Conservation (phyloP, 2,329 filamentous ascomycete genomes). For the Aspergillus amoenus region DNA sequence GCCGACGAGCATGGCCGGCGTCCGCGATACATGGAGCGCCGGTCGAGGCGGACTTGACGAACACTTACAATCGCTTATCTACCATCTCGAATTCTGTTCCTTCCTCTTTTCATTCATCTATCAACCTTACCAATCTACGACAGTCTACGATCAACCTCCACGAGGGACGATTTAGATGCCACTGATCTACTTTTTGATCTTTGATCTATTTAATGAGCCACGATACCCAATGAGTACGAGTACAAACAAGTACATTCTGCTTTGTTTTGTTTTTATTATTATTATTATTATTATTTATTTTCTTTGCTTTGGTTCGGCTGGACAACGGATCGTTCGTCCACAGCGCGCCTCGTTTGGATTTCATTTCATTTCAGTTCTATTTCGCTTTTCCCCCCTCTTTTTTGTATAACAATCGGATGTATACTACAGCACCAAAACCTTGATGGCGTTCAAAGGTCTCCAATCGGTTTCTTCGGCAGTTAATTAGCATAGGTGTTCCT, state of each 20-base stretch:
- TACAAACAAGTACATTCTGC: not conserved
- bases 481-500: not conserved
- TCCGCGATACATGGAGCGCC: constrained; percentile 33
- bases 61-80: not conserved
- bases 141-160: not conserved
- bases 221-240: constrained; percentile 20
- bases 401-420: not conserved
- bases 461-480: not conserved
- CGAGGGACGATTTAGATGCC: not conserved
- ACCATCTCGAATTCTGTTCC: not conserved
- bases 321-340: not conserved
- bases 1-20: constrained; percentile 21
- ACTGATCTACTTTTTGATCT: not conserved
- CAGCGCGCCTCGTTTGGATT: not conserved
- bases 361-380: not conserved
- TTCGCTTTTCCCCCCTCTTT: not conserved
- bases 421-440: not conserved
- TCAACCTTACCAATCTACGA: not conserved
- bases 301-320: not conserved
- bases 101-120: not conserved
- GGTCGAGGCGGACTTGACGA: constrained; percentile 23
- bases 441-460: not conserved
- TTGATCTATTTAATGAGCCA: constrained; percentile 10
- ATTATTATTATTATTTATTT: not conserved
- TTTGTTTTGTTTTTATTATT: not conserved